A percentile compares a stretch with the other conserved stretches of the same genome.
These are phyloP conservation scores for Bryoglossum gracile DNA, from an alignment of 495 filamentous ascomycete genomes.

Conservation along the genomic window DNA sequence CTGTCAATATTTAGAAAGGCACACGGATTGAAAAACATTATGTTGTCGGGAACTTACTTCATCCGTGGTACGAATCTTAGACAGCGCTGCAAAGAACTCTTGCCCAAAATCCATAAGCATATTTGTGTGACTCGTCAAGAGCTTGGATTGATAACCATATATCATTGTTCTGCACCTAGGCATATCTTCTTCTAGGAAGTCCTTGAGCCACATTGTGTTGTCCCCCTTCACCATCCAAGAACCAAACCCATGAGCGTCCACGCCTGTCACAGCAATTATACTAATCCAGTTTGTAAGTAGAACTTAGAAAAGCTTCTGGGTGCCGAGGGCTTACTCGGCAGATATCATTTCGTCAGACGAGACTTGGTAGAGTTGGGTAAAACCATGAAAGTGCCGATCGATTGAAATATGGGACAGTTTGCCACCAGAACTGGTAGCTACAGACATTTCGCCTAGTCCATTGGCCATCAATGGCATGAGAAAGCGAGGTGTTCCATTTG, in stretches of 20 bases:
- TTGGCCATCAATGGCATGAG: too few species aligned
- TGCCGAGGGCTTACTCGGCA: too few species aligned
- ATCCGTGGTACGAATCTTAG: constrained; percentile 13
- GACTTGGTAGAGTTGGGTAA: too few species aligned
- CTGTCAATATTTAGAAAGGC: not conserved
- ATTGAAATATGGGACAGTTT: too few species aligned
- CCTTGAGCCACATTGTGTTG: constrained; percentile 32
- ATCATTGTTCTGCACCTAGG: constrained; percentile 28
- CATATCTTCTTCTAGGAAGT: constrained; percentile 31
- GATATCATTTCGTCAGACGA: too few species aligned
- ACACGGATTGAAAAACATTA: not conserved
- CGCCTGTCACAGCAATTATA: constrained; percentile 32
- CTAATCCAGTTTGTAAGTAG: constrained; percentile 5
- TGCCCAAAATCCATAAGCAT: constrained; percentile 15
- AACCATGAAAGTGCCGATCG: too few species aligned
- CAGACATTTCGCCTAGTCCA: too few species aligned
- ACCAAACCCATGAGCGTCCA: constrained; percentile 31
- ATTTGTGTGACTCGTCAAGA: constrained; percentile 20
- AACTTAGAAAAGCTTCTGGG: too few species aligned
- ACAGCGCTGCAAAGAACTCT: constrained; percentile 12
- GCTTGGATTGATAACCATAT: constrained; percentile 33
- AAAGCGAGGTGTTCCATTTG: too few species aligned
- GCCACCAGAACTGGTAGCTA: too few species aligned
- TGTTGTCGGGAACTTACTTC: too few species aligned
- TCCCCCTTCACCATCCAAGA: constrained; percentile 30